phyloP scores from a whole-genome alignment of 75 land plant species.

The Selaginella tamariscina region DNA sequence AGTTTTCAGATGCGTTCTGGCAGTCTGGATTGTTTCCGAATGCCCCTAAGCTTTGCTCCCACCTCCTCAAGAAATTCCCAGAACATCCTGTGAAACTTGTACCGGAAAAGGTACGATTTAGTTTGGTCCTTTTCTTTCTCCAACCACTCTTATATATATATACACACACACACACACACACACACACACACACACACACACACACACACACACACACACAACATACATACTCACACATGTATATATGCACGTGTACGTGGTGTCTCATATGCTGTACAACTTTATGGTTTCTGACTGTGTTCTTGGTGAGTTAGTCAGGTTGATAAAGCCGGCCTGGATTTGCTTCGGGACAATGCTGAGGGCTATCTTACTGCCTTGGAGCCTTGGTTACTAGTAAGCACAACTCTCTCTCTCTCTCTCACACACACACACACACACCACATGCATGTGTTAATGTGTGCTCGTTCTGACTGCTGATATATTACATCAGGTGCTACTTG shows the following conservation, averaged over 20 bases:
- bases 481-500: conserved; percentile 61
- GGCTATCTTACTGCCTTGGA: conserved; percentile 54
- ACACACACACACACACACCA: background rate
- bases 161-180: too few species aligned
- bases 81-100: conserved; percentile 80
- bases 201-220: too few species aligned
- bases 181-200: too few species aligned
- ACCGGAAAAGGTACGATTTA: conserved; percentile 61
- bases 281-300: background rate
- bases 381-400: conserved; percentile 79
- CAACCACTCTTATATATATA: too few species aligned
- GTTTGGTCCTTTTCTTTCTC: background rate
- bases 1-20: conserved; percentile 79
- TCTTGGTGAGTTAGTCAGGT: conserved; percentile 39
- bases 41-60: conserved; percentile 57
- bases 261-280: too few species aligned
- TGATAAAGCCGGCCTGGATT: conserved; percentile 73
- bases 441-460: background rate
- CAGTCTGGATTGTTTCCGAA: conserved; percentile 81
- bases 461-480: background rate
- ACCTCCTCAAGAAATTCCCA: conserved; percentile 79
- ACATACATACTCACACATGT: too few species aligned
- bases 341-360: conserved; percentile 63
- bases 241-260: too few species aligned
- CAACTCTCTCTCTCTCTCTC: background rate